A percentile compares a stretch with the other conserved stretches of the same genome.
Conservation (phyloP, 192 early-diverging fungal species). For the Coemansia sp. region DNA sequence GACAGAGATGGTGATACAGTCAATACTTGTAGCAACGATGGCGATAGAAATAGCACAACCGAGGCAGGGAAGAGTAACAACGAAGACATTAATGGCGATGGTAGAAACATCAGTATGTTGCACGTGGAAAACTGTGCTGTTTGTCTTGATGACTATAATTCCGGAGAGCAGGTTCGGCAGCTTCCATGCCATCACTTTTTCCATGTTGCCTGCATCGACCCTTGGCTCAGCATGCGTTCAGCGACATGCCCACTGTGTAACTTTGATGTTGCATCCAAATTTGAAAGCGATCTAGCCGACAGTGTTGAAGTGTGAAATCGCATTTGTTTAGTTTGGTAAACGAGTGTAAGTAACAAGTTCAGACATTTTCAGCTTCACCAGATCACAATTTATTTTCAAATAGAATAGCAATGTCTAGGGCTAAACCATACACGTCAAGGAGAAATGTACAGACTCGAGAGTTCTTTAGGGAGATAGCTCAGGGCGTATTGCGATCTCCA, state of each 20-base stretch:
- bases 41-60: neutral
- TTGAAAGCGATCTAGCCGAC: neutral
- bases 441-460: constrained; percentile 8
- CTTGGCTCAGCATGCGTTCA: constrained; percentile 33
- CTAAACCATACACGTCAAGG: constrained; percentile 8
- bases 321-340: too few relatives aligned
- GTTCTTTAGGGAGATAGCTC: neutral
- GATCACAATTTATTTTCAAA: too few relatives aligned
- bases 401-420: too few relatives aligned
- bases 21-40: neutral
- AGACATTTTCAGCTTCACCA: too few relatives aligned
- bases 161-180: constrained; percentile 36
- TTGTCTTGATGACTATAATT: constrained; percentile 44
- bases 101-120: too few relatives aligned
- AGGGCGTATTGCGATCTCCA: constrained; percentile 11
- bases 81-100: neutral
- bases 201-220: constrained; percentile 45
- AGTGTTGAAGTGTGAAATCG: neutral
- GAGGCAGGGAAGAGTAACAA: neutral
- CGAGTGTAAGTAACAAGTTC: too few relatives aligned
- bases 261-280: constrained; percentile 25
- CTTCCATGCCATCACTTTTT: constrained; percentile 49
- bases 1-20: neutral
- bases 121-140: constrained; percentile 49
- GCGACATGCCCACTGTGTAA: constrained; percentile 51